Base-by-base conservation (phyloP, 2,329 filamentous ascomycete species). In the Sporothrix humicola region DNA sequence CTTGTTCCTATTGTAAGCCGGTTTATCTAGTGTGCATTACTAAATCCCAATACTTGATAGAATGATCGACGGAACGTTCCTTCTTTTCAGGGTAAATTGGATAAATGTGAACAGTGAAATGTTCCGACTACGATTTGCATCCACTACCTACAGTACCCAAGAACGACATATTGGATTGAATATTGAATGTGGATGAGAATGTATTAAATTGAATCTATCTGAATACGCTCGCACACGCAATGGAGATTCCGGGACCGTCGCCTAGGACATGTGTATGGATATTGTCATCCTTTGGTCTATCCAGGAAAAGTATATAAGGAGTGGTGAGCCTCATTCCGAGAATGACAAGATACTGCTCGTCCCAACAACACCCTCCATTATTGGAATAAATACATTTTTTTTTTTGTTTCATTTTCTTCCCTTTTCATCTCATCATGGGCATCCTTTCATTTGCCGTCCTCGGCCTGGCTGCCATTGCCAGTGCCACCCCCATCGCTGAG, bases 211-310 rank as follows among this genome's bases (percentile, higher is more conserved):
- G 12, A 10, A 31, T 26, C 10, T 23, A 6, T 31, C 20, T 6
- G 54, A 31, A 13, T 7, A 37, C 31, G 31, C 31, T 7, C 31
- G 5, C 4, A 17, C 10, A 46, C 37, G 9, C 10, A 23, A 26
- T 46, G 59, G 59, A 65, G 59, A 65, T 7, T 13, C 42, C 59
- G 59, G 59, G 59, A 65, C 59, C 59, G 59, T 65, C n/a, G 42
- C 59, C 59, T 61, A 61, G n/a, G 58, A 15, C 13, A 2, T 5
- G n/a, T 26, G 15, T 8, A 20, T 31, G 56, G 13, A 12, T 12
- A 15, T 13, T 8, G 7, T 8, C 3, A 15, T 23, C 9, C n/a
- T 6, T 20, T 46, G 17, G 37, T 46, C 42, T n/a, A 37, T 23
- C 0, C 0, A 20, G 15, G 20, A 44, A 12, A 44, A 10, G 13